Conservation (phyloP, 306 rosid genomes). For the Casuarina cunninghamiana region DNA sequence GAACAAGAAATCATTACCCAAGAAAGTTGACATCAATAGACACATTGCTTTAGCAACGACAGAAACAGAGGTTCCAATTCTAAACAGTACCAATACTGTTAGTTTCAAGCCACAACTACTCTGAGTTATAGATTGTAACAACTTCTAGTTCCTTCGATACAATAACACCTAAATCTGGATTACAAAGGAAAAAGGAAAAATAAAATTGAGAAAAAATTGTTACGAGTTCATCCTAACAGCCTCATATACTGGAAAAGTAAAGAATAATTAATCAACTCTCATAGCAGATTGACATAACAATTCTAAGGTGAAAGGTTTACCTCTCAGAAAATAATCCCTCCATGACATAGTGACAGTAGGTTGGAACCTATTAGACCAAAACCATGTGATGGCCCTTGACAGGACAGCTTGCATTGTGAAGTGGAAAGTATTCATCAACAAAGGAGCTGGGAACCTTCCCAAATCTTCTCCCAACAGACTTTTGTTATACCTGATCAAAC, state of each 20-base stretch:
- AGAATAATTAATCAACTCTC: constrained; percentile 2
- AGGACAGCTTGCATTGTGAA: constrained; percentile 88
- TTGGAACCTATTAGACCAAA: constrained; percentile 79
- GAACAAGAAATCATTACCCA: too few species aligned
- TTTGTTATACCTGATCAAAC: constrained; percentile 83
- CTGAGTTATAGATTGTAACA: neutral
- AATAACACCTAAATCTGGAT: neutral
- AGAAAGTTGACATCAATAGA: too few species aligned
- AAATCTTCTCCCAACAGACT: constrained; percentile 82
- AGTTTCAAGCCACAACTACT: neutral
- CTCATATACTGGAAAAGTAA: neutral
- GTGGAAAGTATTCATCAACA: constrained; percentile 86
- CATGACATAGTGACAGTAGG: constrained; percentile 73
- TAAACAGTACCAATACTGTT: neutral
- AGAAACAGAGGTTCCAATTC: neutral
- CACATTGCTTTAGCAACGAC: neutral
- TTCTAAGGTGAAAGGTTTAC: constrained; percentile 46
- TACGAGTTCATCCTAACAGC: neutral
- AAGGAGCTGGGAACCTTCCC: constrained; percentile 98
- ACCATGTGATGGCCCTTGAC: constrained; percentile 78
- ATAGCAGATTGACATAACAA: constrained; percentile 17
- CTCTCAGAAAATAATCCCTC: constrained; percentile 86
- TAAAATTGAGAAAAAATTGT: neutral
- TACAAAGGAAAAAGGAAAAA: neutral
- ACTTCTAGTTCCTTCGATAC: neutral